Conservation (phyloP, 2,329 filamentous ascomycete species). For the Pyrenophora teres region DNA sequence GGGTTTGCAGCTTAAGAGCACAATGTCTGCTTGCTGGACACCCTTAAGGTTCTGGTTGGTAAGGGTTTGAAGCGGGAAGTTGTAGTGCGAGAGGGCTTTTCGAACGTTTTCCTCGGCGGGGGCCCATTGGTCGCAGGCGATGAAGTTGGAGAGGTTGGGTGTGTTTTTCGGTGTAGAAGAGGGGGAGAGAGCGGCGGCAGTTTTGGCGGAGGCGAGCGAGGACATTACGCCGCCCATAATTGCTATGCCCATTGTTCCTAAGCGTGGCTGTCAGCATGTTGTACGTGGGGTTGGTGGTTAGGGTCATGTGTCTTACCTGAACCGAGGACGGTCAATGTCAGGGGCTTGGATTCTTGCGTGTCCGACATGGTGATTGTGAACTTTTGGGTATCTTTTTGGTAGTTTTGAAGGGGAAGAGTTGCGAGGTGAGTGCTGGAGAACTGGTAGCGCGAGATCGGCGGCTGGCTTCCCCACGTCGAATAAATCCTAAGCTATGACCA, state of each 20-base stretch:
- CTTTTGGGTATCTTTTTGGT: neutral
- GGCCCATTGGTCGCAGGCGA: slow-evolving; percentile 77
- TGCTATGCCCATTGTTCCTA: slow-evolving; percentile 83
- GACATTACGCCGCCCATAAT: slow-evolving; percentile 80
- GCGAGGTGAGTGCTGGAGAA: slow-evolving; percentile 14
- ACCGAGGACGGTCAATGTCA: slow-evolving; percentile 80
- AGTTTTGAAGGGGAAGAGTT: slow-evolving; percentile 9
- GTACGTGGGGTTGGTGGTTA: neutral
- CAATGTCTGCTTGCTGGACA: slow-evolving; percentile 69
- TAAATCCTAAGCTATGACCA: slow-evolving; percentile 22
- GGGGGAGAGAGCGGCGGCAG: slow-evolving; percentile 46
- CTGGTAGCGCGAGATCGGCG: slow-evolving; percentile 19
- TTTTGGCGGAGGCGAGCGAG: slow-evolving; percentile 61
- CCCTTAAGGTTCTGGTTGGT: slow-evolving; percentile 74
- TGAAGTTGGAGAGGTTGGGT: slow-evolving; percentile 69
- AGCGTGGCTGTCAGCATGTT: no score
- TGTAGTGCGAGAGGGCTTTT: slow-evolving; percentile 67
- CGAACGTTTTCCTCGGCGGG: slow-evolving; percentile 72
- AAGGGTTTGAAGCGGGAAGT: slow-evolving; percentile 66
- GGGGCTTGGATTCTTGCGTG: slow-evolving; percentile 45
- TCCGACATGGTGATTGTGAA: slow-evolving; percentile 34
- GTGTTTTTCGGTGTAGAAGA: slow-evolving; percentile 45
- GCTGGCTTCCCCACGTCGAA: slow-evolving; percentile 16
- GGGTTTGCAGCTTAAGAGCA: slow-evolving; percentile 82
- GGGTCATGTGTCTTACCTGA: slow-evolving; percentile 63